A percentile compares a stretch with the other conserved stretches of the same genome.
Evolutionary conservation across 345 rosid species (phyloP).

Genomic region (Lumnitzera littorea): DNA sequence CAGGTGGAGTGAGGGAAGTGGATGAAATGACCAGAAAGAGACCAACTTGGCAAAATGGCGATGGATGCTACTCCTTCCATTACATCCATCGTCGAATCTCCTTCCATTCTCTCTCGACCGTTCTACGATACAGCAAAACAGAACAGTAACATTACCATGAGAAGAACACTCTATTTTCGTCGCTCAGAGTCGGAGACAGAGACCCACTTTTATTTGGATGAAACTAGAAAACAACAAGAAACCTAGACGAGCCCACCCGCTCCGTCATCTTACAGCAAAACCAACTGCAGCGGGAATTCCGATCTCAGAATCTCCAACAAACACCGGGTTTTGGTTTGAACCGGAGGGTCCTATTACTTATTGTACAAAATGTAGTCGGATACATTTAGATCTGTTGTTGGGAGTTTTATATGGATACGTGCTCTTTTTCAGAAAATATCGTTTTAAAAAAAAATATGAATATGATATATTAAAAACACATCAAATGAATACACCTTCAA

Average conservation of each 20-base stretch:
- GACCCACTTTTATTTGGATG: too few relatives aligned
- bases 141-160: neutral
- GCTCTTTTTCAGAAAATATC: too few relatives aligned
- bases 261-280: too few relatives aligned
- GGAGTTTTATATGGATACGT: too few relatives aligned
- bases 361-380: neutral
- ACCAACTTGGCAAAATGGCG: conserved; percentile 71
- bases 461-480: too few relatives aligned
- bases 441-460: too few relatives aligned
- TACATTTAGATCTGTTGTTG: too few relatives aligned
- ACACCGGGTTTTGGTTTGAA: neutral
- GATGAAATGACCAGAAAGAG: conserved; percentile 87
- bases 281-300: neutral
- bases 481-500: too few relatives aligned
- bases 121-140: conserved; percentile 6
- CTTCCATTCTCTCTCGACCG: conserved; percentile 20
- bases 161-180: too few relatives aligned
- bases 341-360: neutral
- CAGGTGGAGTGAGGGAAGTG: conserved; percentile 77
- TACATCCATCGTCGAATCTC: conserved; percentile 29
- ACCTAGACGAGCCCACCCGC: too few relatives aligned
- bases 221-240: too few relatives aligned
- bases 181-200: too few relatives aligned
- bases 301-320: neutral
- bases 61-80: conserved; percentile 88